phyloP scores from a whole-genome alignment of 192 early-diverging fungal species.

The Radiomyces spectabilis region DNA sequence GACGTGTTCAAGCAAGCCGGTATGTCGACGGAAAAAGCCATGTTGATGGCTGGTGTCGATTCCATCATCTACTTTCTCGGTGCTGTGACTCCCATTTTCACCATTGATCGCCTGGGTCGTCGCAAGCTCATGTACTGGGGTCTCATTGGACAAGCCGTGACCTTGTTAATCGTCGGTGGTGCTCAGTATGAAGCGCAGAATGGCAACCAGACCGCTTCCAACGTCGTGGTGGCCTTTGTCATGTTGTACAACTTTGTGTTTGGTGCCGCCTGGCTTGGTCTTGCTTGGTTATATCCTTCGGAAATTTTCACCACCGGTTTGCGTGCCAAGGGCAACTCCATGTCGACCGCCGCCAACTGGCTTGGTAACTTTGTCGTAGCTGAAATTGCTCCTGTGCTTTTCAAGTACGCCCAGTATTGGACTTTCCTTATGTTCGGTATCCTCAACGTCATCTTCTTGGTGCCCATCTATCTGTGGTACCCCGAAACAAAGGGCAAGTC shows the following conservation, averaged over 20 bases:
- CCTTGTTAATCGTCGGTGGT: constrained; percentile 20
- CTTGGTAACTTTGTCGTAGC: constrained; percentile 67
- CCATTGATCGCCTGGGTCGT: constrained; percentile 67
- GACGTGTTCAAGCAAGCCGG: constrained; percentile 46
- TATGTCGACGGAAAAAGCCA: constrained; percentile 32
- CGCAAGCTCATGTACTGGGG: constrained; percentile 42
- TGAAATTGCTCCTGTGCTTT: constrained; percentile 57
- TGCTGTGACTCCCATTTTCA: constrained; percentile 66
- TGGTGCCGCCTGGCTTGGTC: constrained; percentile 77
- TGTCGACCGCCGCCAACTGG: constrained; percentile 78
- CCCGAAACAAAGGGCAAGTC: constrained; percentile 82
- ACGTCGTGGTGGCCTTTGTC: constrained; percentile 40
- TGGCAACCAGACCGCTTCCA: constrained; percentile 15
- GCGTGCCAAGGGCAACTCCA: constrained; percentile 68
- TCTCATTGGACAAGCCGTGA: constrained; percentile 18
- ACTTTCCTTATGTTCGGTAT: constrained; percentile 54
- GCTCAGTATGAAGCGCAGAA: constrained; percentile 11
- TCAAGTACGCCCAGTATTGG: constrained; percentile 46
- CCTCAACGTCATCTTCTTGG: constrained; percentile 40
- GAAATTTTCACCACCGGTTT: constrained; percentile 77
- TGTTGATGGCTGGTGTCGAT: constrained; percentile 55
- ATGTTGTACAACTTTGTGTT: constrained; percentile 62
- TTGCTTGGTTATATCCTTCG: constrained; percentile 76
- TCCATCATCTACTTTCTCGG: constrained; percentile 65
- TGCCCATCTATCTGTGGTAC: constrained; percentile 55